These are phyloP conservation scores for Syncephalastrum monosporum DNA, from an alignment of 371 early-diverging fungal genomes.

Conservation along the genomic window DNA sequence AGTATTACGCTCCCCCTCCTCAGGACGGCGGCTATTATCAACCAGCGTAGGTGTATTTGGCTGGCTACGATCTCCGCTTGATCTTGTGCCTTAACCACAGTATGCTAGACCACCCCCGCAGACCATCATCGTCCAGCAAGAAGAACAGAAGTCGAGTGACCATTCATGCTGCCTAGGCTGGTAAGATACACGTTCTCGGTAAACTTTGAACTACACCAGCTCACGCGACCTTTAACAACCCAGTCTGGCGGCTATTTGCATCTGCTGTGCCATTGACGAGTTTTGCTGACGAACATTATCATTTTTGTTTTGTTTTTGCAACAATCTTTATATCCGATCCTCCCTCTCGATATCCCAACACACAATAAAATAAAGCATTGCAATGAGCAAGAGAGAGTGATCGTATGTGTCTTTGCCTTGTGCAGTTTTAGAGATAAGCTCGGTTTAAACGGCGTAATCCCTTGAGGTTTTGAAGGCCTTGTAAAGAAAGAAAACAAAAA, in stretches of 20 bases:
- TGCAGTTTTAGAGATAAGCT: too few relatives aligned
- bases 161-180: slow-evolving; percentile 8
- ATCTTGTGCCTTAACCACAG: too few relatives aligned
- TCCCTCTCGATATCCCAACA: too few relatives aligned
- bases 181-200: not conserved
- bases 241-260: slow-evolving; percentile 12
- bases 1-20: slow-evolving; percentile 9
- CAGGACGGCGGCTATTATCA: slow-evolving; percentile 10
- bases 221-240: not conserved
- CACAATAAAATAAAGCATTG: too few relatives aligned
- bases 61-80: too few relatives aligned
- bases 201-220: not conserved
- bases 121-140: slow-evolving; percentile 10
- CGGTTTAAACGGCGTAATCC: too few relatives aligned
- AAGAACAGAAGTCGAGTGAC: slow-evolving; percentile 5
- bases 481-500: too few relatives aligned
- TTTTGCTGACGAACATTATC: slow-evolving; percentile 4
- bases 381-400: too few relatives aligned
- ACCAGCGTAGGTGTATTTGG: not conserved
- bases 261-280: slow-evolving; percentile 12
- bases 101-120: slow-evolving; percentile 6
- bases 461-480: too few relatives aligned
- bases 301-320: too few relatives aligned
- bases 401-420: too few relatives aligned
- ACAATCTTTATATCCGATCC: too few relatives aligned